These are phyloP conservation scores for Citrus trifoliata DNA, from an alignment of 345 rosid species.

Conservation along the genomic window DNA sequence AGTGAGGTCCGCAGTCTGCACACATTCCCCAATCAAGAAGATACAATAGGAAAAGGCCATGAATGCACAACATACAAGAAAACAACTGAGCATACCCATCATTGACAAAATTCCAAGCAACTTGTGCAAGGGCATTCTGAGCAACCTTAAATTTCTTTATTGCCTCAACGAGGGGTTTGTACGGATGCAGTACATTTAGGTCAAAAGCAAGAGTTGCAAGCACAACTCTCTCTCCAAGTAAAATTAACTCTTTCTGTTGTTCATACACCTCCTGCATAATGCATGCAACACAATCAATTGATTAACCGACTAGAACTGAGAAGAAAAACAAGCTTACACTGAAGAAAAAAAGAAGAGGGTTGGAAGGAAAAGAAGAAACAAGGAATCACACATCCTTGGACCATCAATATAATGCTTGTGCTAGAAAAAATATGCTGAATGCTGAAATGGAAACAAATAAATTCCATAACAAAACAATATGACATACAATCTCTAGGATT, in stretches of 20 bases:
- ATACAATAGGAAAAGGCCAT: conserved; percentile 18
- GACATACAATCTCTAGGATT: background rate
- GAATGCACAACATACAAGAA: background rate
- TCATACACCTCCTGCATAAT: conserved; percentile 39
- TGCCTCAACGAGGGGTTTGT: conserved; percentile 46
- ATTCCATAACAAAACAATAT: background rate
- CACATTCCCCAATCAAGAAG: conserved; percentile 21
- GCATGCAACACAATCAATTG: background rate
- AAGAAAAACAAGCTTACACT: background rate
- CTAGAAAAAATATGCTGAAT: background rate
- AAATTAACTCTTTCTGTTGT: conserved; percentile 40
- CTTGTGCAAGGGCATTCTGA: conserved; percentile 43
- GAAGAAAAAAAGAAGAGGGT: background rate
- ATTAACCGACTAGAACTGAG: background rate
- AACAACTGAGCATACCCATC: conserved; percentile 36
- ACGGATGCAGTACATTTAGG: conserved; percentile 38
- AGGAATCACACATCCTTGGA: background rate
- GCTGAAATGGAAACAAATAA: background rate
- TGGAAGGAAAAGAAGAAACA: background rate
- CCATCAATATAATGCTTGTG: background rate
- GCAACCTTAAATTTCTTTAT: conserved; percentile 50
- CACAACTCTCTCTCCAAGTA: conserved; percentile 39
- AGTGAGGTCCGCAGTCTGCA: conserved; percentile 47
- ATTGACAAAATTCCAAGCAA: conserved; percentile 50
- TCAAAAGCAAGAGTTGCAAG: conserved; percentile 43